These are phyloP conservation scores for Carex sylvatica DNA, from an alignment of 202 grass and related monocot genomes.

Conservation along the genomic window DNA sequence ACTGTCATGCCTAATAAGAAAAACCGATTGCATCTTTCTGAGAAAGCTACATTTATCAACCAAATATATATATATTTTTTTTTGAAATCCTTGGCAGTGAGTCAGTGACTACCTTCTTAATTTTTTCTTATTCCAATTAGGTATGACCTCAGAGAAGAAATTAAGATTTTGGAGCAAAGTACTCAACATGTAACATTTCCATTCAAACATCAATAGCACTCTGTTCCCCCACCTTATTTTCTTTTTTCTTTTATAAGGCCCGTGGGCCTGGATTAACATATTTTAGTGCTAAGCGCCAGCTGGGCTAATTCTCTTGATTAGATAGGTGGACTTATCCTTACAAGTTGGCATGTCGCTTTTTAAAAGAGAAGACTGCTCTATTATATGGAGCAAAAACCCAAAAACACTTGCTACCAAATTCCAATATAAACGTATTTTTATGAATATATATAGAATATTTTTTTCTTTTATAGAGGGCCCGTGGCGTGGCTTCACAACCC, in stretches of 20 bases:
- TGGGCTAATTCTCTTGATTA: background rate
- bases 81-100: too few relatives aligned
- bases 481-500: too few relatives aligned
- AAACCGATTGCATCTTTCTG: background rate
- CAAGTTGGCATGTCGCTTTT: conserved; percentile 1
- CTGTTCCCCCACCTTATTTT: background rate
- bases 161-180: background rate
- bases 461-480: background rate
- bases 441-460: background rate
- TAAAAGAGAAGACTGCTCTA: background rate
- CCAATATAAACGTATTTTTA: background rate
- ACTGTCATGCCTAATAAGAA: background rate
- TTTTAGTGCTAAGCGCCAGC: background rate
- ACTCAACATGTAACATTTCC: background rate
- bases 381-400: background rate
- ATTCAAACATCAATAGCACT: background rate
- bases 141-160: background rate
- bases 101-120: too few relatives aligned
- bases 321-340: background rate
- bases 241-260: background rate
- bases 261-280: background rate
- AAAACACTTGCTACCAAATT: background rate
- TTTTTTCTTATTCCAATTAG: background rate
- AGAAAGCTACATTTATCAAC: background rate
- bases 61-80: too few relatives aligned